These are phyloP conservation scores for Graphilbum fragrans DNA, from an alignment of 2,329 filamentous ascomycete genomes.

Conservation along the genomic window DNA sequence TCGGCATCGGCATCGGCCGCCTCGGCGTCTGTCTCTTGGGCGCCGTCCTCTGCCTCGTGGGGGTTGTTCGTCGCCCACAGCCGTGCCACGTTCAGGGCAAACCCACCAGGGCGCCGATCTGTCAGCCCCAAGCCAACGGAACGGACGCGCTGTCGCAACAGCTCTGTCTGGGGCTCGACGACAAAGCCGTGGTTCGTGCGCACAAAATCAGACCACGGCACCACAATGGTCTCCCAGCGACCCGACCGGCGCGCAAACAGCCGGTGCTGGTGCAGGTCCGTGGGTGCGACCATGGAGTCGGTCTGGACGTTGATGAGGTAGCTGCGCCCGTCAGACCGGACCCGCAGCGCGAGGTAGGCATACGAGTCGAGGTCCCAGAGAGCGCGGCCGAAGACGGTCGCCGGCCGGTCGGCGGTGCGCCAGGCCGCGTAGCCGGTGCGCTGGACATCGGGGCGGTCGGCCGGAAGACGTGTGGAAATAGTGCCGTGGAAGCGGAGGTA, in stretches of 20 bases:
- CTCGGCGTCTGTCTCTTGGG: constrained; percentile 10
- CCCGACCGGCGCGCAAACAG: constrained; percentile 68
- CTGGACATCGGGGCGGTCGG: constrained; percentile 59
- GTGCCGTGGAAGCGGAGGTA: constrained; percentile 76
- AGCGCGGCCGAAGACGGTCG: constrained; percentile 74
- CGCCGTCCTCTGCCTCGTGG: constrained; percentile 20
- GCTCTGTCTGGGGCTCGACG: constrained; percentile 83
- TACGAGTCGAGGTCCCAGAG: constrained; percentile 89
- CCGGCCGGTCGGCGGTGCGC: constrained; percentile 63
- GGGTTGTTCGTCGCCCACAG: constrained; percentile 81
- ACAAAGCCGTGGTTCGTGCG: constrained; percentile 87
- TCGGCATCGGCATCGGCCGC: neutral
- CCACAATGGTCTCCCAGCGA: constrained; percentile 89
- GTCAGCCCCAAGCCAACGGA: constrained; percentile 82
- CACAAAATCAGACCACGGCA: constrained; percentile 88
- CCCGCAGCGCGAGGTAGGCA: constrained; percentile 70
- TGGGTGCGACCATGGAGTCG: constrained; percentile 71
- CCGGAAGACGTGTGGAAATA: constrained; percentile 78
- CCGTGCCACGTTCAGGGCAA: constrained; percentile 71
- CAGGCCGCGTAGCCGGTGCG: constrained; percentile 83
- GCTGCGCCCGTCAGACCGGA: constrained; percentile 81
- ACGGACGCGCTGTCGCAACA: constrained; percentile 74
- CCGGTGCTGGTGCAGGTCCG: constrained; percentile 92
- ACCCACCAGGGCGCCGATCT: constrained; percentile 78
- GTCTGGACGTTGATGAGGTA: constrained; percentile 96